A percentile compares a stretch with the other conserved stretches of the same genome.
phyloP scores from a whole-genome alignment of 495 filamentous ascomycete genomes.

The Extremus antarcticus region DNA sequence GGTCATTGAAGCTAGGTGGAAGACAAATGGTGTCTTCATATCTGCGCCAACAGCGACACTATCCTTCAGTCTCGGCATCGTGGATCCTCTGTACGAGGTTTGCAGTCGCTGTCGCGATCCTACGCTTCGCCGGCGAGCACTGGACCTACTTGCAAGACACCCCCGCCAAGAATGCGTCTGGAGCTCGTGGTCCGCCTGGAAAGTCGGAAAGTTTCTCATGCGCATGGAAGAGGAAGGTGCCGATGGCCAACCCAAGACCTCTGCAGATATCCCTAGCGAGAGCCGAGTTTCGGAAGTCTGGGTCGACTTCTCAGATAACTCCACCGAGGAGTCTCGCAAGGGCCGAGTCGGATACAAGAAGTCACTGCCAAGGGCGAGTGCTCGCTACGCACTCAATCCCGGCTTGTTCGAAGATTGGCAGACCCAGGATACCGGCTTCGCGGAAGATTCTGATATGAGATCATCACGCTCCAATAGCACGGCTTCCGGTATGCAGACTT shows the following conservation, averaged over 20 bases:
- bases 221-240: slow-evolving; percentile 8
- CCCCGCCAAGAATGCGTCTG: slow-evolving; percentile 12
- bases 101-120: slow-evolving; percentile 8
- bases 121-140: slow-evolving; percentile 2
- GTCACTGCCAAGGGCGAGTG: not conserved
- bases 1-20: slow-evolving; percentile 13
- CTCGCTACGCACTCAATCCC: slow-evolving; percentile 2
- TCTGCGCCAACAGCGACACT: slow-evolving; percentile 6
- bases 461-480: not conserved
- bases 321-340: slow-evolving; percentile 1
- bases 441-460: not conserved
- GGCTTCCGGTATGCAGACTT: not conserved
- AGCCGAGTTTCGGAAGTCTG: slow-evolving; percentile 4
- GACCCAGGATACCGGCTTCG: not conserved
- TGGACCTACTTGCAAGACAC: slow-evolving; percentile 11
- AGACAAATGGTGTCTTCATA: slow-evolving; percentile 6
- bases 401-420: slow-evolving; percentile 10
- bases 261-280: slow-evolving; percentile 7
- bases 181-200: slow-evolving; percentile 15
- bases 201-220: slow-evolving; percentile 12
- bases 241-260: not conserved
- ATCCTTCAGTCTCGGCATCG: slow-evolving; percentile 12
- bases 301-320: slow-evolving; percentile 15
- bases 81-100: slow-evolving; percentile 10
- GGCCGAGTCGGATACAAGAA: slow-evolving; percentile 4